Conservation (phyloP, 768 basidiomycete genomes). For the Saitozyma sp. region DNA sequence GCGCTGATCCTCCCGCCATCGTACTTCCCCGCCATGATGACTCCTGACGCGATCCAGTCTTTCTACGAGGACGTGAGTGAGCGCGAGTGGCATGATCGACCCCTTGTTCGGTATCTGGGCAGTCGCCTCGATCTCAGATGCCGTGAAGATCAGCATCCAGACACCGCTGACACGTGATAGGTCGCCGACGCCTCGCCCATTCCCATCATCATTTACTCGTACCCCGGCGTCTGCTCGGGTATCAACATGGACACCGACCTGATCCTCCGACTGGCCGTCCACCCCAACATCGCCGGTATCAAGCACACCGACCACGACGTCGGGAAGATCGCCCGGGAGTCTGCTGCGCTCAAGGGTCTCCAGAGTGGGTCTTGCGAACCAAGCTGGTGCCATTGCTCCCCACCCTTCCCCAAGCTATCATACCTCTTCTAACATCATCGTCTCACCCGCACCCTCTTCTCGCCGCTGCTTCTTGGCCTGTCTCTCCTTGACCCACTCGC, state of each 20-base stretch:
- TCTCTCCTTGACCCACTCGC: too few relatives aligned
- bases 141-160: background rate
- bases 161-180: constrained; percentile 10
- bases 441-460: too few relatives aligned
- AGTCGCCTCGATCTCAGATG: background rate
- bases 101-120: background rate
- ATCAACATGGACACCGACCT: constrained; percentile 50
- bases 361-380: too few relatives aligned
- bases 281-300: constrained; percentile 53
- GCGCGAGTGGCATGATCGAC: too few relatives aligned
- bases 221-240: constrained; percentile 50
- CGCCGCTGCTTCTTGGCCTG: too few relatives aligned
- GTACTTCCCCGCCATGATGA: constrained; percentile 42
- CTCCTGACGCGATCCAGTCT: constrained; percentile 33
- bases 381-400: too few relatives aligned
- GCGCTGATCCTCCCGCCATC: constrained; percentile 25
- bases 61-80: constrained; percentile 46
- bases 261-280: constrained; percentile 44
- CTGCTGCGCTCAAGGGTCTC: background rate
- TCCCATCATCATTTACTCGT: constrained; percentile 51
- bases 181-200: constrained; percentile 48
- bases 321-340: constrained; percentile 35
- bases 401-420: too few relatives aligned
- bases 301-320: constrained; percentile 54
- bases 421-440: too few relatives aligned